Conservation (phyloP, 2,329 filamentous ascomycete species). For the Exophiala phaeomuriformis region DNA sequence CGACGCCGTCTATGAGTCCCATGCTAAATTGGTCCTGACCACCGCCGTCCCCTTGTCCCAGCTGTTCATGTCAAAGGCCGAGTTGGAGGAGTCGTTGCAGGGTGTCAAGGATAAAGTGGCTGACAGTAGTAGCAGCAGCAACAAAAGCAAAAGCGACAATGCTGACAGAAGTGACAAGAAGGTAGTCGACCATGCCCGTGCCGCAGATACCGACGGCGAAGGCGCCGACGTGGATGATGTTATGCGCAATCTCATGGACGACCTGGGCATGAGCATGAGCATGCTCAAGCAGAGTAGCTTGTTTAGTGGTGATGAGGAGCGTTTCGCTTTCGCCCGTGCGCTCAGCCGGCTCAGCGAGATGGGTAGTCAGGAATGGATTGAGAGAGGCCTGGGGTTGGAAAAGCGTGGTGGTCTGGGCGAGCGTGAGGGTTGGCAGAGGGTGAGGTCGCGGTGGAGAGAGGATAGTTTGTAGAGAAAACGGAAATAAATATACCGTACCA, state of each 20-base stretch:
- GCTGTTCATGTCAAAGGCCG: slow-evolving; percentile 71
- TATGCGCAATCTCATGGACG: slow-evolving; percentile 78
- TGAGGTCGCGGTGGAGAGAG: slow-evolving; percentile 44
- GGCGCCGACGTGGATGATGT: slow-evolving; percentile 55
- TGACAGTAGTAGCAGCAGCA: slow-evolving; percentile 20
- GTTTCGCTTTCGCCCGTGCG: slow-evolving; percentile 89
- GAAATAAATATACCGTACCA: neutral
- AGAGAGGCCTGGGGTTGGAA: slow-evolving; percentile 56
- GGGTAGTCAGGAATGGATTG: slow-evolving; percentile 92
- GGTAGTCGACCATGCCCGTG: slow-evolving; percentile 35
- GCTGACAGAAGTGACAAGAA: slow-evolving; percentile 29
- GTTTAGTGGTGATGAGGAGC: slow-evolving; percentile 91
- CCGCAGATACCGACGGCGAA: slow-evolving; percentile 35
- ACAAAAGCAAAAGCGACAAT: slow-evolving; percentile 34
- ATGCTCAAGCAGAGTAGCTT: slow-evolving; percentile 78
- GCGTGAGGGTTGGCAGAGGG: slow-evolving; percentile 43
- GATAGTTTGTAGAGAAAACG: slow-evolving; percentile 37
- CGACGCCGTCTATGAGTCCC: slow-evolving; percentile 85
- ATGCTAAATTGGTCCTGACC: slow-evolving; percentile 92
- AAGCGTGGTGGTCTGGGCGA: slow-evolving; percentile 40
- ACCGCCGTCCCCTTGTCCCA: slow-evolving; percentile 76
- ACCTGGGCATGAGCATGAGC: slow-evolving; percentile 74
- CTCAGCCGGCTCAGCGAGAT: slow-evolving; percentile 81
- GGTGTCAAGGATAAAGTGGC: slow-evolving; percentile 31
- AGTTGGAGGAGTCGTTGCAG: slow-evolving; percentile 55